Conservation (phyloP, 2,329 filamentous ascomycete species). For the Trichoderma aggressivum region DNA sequence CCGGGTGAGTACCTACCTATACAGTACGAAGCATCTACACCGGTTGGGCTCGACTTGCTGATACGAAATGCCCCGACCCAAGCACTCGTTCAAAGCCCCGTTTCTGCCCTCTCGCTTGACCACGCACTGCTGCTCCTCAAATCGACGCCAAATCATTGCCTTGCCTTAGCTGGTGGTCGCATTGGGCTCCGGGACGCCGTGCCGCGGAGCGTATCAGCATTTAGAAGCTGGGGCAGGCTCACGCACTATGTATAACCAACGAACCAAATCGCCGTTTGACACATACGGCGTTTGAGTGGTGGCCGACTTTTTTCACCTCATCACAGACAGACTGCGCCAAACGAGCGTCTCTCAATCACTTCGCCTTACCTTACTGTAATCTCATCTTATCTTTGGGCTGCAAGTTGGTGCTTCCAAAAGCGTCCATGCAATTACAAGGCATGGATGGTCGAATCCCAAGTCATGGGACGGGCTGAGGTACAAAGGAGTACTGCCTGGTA, state of each 20-base stretch:
- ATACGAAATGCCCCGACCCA: neutral
- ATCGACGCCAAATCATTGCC: neutral
- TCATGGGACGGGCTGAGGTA: neutral
- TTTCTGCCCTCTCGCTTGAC: neutral
- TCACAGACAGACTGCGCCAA: neutral
- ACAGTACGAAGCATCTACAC: neutral
- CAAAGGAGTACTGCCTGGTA: conserved; percentile 10
- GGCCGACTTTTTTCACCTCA: neutral
- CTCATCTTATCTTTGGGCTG: neutral
- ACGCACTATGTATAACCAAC: neutral
- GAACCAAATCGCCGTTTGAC: neutral
- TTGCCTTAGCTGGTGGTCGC: neutral
- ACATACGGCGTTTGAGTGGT: neutral
- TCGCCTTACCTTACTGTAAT: neutral
- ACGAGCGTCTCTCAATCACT: neutral
- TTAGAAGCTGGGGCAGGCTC: neutral
- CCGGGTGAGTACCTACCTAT: neutral
- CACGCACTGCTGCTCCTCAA: neutral
- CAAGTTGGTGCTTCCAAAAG: neutral
- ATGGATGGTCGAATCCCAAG: neutral
- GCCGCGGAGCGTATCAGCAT: conserved; percentile 12
- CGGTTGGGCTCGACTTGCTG: neutral
- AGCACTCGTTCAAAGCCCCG: neutral
- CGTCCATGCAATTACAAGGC: neutral
- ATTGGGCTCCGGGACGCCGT: conserved; percentile 13